Conservation (phyloP, 2,329 filamentous ascomycete genomes). For the Septoria linicola region DNA sequence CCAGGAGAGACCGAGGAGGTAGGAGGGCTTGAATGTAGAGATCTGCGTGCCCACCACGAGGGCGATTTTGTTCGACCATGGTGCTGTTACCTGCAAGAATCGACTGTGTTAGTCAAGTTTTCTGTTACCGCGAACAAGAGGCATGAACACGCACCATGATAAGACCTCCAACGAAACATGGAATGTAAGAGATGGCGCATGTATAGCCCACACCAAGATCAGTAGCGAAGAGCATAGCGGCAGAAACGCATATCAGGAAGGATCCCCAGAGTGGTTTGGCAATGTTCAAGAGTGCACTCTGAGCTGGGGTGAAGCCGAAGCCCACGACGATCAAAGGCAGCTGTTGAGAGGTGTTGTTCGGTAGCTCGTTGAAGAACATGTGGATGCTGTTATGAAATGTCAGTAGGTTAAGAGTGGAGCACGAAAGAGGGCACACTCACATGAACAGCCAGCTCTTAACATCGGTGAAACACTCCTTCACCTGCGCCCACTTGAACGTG, state of each 20-base stretch:
- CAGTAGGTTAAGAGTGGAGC: too few relatives aligned
- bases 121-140: too few relatives aligned
- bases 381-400: too few relatives aligned
- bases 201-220: conserved; percentile 11
- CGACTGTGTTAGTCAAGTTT: not conserved
- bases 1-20: conserved; percentile 6
- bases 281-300: conserved; percentile 8
- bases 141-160: too few relatives aligned
- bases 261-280: conserved; percentile 12
- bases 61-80: conserved; percentile 6
- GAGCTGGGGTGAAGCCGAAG: conserved; percentile 10
- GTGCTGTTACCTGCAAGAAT: not conserved
- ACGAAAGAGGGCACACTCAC: too few relatives aligned
- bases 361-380: too few relatives aligned
- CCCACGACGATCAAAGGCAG: too few relatives aligned
- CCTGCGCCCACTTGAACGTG: too few relatives aligned
- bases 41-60: conserved; percentile 2
- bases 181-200: conserved; percentile 9
- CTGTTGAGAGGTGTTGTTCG: too few relatives aligned
- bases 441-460: too few relatives aligned
- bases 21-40: conserved; percentile 7
- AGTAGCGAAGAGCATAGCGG: conserved; percentile 6
- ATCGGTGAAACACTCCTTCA: too few relatives aligned
- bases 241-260: conserved; percentile 11
- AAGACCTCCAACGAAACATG: conserved; percentile 8